Evolutionary conservation across 495 filamentous ascomycete species (phyloP), one percentile per base, ranked within the genome.

Genomic region (Penicillium nucicola): DNA sequence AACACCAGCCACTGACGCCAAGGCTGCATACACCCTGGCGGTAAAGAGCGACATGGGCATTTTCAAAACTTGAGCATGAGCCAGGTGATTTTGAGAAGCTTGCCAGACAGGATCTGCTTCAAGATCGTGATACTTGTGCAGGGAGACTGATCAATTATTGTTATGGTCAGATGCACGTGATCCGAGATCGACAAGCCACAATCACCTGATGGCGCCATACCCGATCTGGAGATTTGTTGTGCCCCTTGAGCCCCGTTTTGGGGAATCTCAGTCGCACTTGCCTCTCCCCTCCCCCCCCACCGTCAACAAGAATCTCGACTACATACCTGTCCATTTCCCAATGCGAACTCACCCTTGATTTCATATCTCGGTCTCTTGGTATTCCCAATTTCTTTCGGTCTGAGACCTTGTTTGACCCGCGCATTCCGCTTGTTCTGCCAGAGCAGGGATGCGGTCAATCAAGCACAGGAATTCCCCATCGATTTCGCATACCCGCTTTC

Each of bases 141-240:
- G 5, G 7, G 4, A 34, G 41, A 50, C 19, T 36, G 30, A 13
- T 17, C 5, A 9, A 30, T 28, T 10, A 14, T 17, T 3, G 1
- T 18, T 40, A 20, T 40, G 4, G 37, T 9, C 8, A 17, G 17
- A 40, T 23, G 15, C 60, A 56, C 50, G 54, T 57, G 55, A 60
- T 45, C 37, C 3, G 40, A 43, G 55, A 59, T 62, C 56, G 48
- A 34, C 47, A 19, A 32, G 46, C 42, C 33, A 39, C 45, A 49
- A 57, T 66, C 65, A 69, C 63, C 60, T 67, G 61, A 66, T 59
- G 13, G 45, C 40, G 46, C 70, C 53, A 64, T 60, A 47, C 70
- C 65, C 19, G 35, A 67, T 71, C 42, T 57, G 67, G 72, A 75
- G 67, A 72, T 74, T 75, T 75, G 71, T 75, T 75, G 69, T 66